phyloP scores from a whole-genome alignment of 176 grass and related monocot genomes.

The Oryza coarctata region DNA sequence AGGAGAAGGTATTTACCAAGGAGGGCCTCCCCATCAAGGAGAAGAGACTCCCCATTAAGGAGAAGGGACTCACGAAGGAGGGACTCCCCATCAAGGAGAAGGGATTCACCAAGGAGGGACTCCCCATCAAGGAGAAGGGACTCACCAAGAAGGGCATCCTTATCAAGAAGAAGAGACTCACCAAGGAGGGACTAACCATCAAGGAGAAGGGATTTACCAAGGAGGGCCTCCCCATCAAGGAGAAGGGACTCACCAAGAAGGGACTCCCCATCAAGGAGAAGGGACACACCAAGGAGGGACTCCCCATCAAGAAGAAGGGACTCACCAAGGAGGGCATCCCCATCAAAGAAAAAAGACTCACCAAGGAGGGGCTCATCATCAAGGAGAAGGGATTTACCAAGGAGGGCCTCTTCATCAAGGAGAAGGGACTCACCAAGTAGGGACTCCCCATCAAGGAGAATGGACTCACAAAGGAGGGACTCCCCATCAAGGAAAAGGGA shows the following conservation, averaged over 20 bases:
- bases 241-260: conserved; percentile 43
- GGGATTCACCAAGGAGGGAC: conserved; percentile 20
- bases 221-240: conserved; percentile 40
- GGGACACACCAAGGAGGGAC: conserved; percentile 3
- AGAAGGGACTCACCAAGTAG: conserved; percentile 31
- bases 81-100: conserved; percentile 21
- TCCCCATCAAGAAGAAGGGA: conserved; percentile 21
- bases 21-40: too few relatives aligned
- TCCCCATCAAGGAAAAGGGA: conserved; percentile 18
- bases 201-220: conserved; percentile 35
- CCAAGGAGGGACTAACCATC: too few relatives aligned
- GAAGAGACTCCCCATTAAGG: too few relatives aligned
- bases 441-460: conserved; percentile 10
- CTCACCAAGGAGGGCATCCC: conserved; percentile 24
- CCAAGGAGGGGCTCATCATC: conserved; percentile 20
- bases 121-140: too few relatives aligned
- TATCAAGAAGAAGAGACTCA: too few relatives aligned
- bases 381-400: conserved; percentile 29
- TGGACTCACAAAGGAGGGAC: not conserved
- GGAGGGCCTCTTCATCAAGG: conserved; percentile 12
- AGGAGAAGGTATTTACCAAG: too few relatives aligned
- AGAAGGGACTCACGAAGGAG: too few relatives aligned
- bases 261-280: too few relatives aligned
- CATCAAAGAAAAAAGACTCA: conserved; percentile 18
- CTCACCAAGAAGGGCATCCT: too few relatives aligned